phyloP scores from a whole-genome alignment of 2,329 filamentous ascomycete species.

The Botrytis porri region DNA sequence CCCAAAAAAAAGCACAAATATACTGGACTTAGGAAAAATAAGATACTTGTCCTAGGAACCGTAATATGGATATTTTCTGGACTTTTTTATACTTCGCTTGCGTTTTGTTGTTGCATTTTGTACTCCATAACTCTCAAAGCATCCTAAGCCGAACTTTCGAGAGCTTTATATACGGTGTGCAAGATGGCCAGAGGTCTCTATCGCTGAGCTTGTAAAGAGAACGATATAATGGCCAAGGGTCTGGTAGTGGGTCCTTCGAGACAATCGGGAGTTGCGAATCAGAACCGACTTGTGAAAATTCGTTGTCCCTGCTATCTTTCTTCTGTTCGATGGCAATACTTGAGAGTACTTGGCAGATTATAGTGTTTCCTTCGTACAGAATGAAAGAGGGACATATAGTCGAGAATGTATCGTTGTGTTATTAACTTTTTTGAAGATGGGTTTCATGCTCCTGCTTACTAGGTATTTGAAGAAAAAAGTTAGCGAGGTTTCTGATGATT shows the following conservation, averaged over 20 bases:
- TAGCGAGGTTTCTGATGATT: not conserved
- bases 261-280: not conserved
- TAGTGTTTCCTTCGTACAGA: too few relatives aligned
- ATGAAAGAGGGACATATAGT: not conserved
- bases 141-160: not conserved
- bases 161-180: too few relatives aligned
- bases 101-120: not conserved
- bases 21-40: not conserved
- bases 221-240: not conserved
- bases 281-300: not conserved
- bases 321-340: not conserved
- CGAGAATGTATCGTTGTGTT: not conserved
- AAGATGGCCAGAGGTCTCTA: not conserved
- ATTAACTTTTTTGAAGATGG: not conserved
- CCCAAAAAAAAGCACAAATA: not conserved
- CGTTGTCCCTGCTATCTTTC: not conserved
- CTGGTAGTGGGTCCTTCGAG: not conserved
- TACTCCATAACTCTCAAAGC: rapidly evolving
- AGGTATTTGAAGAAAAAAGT: not conserved
- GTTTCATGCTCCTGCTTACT: not conserved
- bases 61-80: not conserved
- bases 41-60: not conserved
- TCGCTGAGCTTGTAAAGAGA: not conserved
- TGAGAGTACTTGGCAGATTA: not conserved
- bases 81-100: not conserved